Base-by-base conservation (phyloP, 2,329 filamentous ascomycete species). In the Paraconiothyrium brasiliense region DNA sequence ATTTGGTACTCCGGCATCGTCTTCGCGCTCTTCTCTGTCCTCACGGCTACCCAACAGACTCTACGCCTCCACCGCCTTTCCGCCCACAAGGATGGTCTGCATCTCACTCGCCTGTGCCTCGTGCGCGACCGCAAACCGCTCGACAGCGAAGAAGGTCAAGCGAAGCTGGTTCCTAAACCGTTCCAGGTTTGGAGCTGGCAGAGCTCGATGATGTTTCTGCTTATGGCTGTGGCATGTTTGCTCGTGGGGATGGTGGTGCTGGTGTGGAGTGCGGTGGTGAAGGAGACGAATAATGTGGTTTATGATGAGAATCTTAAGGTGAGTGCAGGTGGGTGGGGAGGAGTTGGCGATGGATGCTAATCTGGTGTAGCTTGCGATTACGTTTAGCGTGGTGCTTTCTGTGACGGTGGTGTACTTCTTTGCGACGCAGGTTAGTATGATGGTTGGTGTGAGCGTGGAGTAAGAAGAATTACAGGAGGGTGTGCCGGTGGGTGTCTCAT, bases 141-240 rank as follows among this genome's bases (percentile, higher is more conserved):
- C 13, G 59, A 61, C 27, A 57, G 54, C 22, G 59, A 58, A 58
- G 54, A 49, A 9, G 59, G 59, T 9, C 39, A 58, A 22, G 16
- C 51, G 6, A 61, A 58, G 41, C 43, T 61, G 4, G 54, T 61
- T 9, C 59, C 59, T 4, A 56, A 56, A 20, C 41, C 48, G 11
- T 61, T 61, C 44, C 54, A 61, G 34, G 41, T 61, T 1, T 61
- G 59, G 59, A 58, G 59, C 27, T 61, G 59, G 59, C 59, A 61
- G 34, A 54, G 47, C 13, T 22, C 41, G 3, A 61, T 61, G 59
- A 54, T 57, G 54, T 61, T 61, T n/a, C 13, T 61, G 11, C 13
- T 61, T 8, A 48, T 58, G 59, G 54, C 59, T 14, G 59, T 61
- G 8, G 39, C 32, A 2, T 58, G 59, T n/a, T 22, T 61, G 47